A percentile compares a stretch with the other conserved stretches of the same genome.
Evolutionary conservation across 2,329 filamentous ascomycete species (phyloP).

Genomic region (Aspergillus latus): DNA sequence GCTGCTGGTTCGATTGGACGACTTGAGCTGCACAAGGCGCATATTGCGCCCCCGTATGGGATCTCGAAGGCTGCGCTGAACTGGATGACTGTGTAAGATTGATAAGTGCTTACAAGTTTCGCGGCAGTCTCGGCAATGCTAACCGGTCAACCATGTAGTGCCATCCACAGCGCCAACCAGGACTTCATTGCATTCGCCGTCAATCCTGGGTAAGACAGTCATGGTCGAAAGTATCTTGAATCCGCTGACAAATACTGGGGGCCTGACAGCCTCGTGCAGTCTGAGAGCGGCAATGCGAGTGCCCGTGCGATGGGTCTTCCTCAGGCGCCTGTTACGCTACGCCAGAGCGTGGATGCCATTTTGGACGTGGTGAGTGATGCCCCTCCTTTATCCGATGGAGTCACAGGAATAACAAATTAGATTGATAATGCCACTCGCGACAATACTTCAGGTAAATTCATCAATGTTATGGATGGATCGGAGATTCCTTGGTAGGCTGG

Average conservation of each 20-base stretch:
- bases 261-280: neutral
- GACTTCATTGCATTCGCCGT: neutral
- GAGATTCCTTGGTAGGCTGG: neutral
- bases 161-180: neutral
- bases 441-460: neutral
- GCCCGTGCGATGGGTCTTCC: too few species aligned
- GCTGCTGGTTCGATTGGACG: neutral
- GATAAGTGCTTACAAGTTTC: too few species aligned
- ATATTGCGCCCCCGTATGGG: neutral
- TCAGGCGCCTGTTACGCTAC: neutral
- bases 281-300: neutral
- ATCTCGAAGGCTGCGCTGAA: neutral
- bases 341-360: neutral
- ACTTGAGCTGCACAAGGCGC: neutral
- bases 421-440: neutral
- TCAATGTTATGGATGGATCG: neutral
- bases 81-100: neutral
- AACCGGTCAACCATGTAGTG: neutral
- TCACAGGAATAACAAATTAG: neutral
- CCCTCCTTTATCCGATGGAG: neutral
- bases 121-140: too few species aligned
- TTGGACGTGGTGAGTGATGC: neutral
- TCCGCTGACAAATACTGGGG: neutral
- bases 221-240: neutral
- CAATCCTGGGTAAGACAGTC: neutral